A percentile compares a stretch with the other conserved stretches of the same genome.
Conservation (phyloP, 2,329 filamentous ascomycete genomes). For the Malbranchea zuffiana region DNA sequence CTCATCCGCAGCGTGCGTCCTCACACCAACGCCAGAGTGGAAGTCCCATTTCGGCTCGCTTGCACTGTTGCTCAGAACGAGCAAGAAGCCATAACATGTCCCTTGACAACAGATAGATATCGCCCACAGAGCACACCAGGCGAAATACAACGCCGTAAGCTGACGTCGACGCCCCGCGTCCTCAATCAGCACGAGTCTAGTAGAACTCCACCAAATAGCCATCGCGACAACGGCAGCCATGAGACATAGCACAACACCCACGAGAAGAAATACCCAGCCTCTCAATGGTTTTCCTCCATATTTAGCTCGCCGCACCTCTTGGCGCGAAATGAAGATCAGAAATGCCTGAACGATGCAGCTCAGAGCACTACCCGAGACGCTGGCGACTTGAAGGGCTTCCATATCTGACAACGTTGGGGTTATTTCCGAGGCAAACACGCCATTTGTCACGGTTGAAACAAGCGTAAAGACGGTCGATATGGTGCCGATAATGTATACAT, state of each 20-base stretch:
- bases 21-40: background rate
- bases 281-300: background rate
- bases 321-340: conserved; percentile 2
- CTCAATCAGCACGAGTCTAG: conserved; percentile 2
- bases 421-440: conserved; percentile 5
- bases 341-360: conserved; percentile 4
- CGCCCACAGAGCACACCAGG: conserved; percentile 9
- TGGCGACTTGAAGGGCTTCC: conserved; percentile 5
- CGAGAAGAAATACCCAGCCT: background rate
- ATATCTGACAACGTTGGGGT: conserved; percentile 3
- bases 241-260: conserved; percentile 2
- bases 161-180: background rate
- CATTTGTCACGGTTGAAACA: conserved; percentile 6
- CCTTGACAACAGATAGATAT: conserved; percentile 4
- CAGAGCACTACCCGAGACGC: conserved; percentile 3
- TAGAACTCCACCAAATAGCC: conserved; percentile 7
- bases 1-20: too few species aligned
- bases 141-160: background rate
- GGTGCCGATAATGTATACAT: conserved; percentile 2
- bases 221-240: conserved; percentile 5
- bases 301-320: background rate
- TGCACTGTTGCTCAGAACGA: background rate
- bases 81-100: conserved; percentile 1
- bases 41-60: background rate
- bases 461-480: conserved; percentile 3